Conservation (phyloP, 164 flowering plant species). For the Annona cherimola region DNA sequence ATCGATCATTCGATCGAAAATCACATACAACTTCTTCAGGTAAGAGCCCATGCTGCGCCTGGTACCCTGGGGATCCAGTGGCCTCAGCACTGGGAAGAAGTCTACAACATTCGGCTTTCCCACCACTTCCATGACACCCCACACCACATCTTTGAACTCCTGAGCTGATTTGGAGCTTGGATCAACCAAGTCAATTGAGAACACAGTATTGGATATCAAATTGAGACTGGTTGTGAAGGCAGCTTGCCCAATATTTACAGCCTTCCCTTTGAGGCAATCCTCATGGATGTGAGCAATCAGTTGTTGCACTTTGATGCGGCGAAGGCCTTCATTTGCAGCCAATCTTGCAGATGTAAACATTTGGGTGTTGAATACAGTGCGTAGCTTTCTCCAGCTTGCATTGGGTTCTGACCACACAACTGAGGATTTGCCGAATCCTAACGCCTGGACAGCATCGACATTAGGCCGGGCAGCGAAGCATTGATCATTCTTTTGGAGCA, state of each 20-base stretch:
- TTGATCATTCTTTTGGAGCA: constrained; percentile 21
- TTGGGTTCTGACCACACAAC: constrained; percentile 16
- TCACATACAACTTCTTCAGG: background rate
- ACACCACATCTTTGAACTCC: constrained; percentile 16
- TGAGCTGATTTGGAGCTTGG: constrained; percentile 5
- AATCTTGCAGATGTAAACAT: constrained; percentile 17
- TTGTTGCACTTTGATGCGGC: constrained; percentile 18
- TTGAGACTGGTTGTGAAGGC: constrained; percentile 15
- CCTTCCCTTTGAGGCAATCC: constrained; percentile 1
- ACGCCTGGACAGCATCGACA: constrained; percentile 11
- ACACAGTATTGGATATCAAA: constrained; percentile 20
- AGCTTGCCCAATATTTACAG: constrained; percentile 12
- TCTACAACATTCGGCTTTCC: constrained; percentile 19
- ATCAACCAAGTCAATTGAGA: constrained; percentile 15
- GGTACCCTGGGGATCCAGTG: constrained; percentile 7
- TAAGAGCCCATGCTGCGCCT: background rate
- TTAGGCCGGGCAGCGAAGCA: constrained; percentile 13
- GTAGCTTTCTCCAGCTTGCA: constrained; percentile 13
- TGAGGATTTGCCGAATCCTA: constrained; percentile 7
- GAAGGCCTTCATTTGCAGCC: constrained; percentile 14
- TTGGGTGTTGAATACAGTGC: constrained; percentile 9
- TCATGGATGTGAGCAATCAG: constrained; percentile 12
- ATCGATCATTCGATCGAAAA: constrained; percentile 12
- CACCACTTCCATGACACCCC: constrained; percentile 3
- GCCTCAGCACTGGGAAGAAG: constrained; percentile 11